These are phyloP conservation scores for Catharanthus roseus DNA, from an alignment of 257 asterid genomes.

Conservation along the genomic window DNA sequence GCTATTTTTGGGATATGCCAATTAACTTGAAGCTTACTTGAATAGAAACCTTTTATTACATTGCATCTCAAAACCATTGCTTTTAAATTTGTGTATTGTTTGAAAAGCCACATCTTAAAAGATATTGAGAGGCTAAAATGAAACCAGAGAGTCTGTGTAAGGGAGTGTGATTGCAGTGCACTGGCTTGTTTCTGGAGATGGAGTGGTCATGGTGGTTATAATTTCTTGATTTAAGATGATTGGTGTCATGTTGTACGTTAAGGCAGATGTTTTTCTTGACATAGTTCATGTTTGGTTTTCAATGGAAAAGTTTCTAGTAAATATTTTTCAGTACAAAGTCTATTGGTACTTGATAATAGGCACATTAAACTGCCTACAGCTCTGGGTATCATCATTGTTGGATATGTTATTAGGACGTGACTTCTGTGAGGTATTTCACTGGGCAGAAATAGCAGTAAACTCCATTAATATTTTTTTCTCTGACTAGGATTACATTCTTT, in stretches of 20 bases:
- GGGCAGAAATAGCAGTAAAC: not conserved
- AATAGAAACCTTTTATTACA: too few relatives aligned
- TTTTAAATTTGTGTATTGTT: too few relatives aligned
- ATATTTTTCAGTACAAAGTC: not conserved
- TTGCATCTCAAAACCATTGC: too few relatives aligned
- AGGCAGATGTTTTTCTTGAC: not conserved
- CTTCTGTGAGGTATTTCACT: not conserved
- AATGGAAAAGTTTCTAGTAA: not conserved
- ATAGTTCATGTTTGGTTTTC: not conserved
- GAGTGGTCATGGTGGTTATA: not conserved
- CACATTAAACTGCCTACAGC: not conserved
- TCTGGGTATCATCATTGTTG: not conserved
- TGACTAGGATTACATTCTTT: slow-evolving; percentile 1
- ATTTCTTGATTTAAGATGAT: not conserved
- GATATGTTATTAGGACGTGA: not conserved
- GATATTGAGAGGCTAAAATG: too few relatives aligned
- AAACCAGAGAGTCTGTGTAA: too few relatives aligned
- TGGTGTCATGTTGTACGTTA: not conserved
- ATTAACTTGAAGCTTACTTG: too few relatives aligned
- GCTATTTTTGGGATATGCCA: too few relatives aligned
- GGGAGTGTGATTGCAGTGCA: not conserved
- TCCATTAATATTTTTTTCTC: not conserved
- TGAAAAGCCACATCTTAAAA: too few relatives aligned
- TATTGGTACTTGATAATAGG: not conserved
- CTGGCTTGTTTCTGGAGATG: too few relatives aligned